Conservation (phyloP, 2,329 filamentous ascomycete species). For the Exophiala sideris region DNA sequence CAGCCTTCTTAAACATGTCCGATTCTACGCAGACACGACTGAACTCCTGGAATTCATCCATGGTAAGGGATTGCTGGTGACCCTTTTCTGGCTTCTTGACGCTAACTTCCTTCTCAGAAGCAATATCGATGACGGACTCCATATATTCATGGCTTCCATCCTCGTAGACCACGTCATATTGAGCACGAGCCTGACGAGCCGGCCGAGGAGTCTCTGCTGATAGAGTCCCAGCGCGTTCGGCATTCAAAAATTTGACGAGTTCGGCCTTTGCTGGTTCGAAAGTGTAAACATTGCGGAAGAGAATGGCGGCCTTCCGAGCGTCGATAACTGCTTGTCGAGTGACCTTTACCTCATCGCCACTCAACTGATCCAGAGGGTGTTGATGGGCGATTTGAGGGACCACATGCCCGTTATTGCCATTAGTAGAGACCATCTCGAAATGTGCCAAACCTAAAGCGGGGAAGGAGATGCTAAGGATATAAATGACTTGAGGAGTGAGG, state of each 20-base stretch:
- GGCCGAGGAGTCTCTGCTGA: conserved; percentile 44
- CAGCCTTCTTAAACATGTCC: conserved; percentile 50
- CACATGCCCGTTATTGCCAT: conserved; percentile 7
- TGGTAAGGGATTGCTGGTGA: conserved; percentile 47
- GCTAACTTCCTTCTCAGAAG: conserved; percentile 39
- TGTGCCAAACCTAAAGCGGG: not conserved
- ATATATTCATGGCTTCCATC: conserved; percentile 55
- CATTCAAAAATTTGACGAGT: conserved; percentile 47
- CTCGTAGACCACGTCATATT: conserved; percentile 55
- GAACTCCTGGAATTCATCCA: conserved; percentile 48
- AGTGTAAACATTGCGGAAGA: conserved; percentile 51
- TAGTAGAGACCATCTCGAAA: conserved; percentile 2
- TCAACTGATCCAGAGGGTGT: conserved; percentile 57
- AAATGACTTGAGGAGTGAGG: not conserved
- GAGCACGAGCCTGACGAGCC: conserved; percentile 50
- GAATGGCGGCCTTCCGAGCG: conserved; percentile 34
- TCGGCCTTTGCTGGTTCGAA: conserved; percentile 49
- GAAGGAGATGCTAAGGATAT: not conserved
- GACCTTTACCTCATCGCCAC: conserved; percentile 52
- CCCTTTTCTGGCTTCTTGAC: conserved; percentile 47
- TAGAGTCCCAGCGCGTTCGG: conserved; percentile 46
- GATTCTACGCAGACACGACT: conserved; percentile 51
- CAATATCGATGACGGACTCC: conserved; percentile 52
- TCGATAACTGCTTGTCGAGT: conserved; percentile 50
- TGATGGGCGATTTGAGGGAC: conserved; percentile 21